Evolutionary conservation across 2,329 filamentous ascomycete species (phyloP), one percentile per base, ranked within the genome.

Genomic region (Aspergillus ochraceus): DNA sequence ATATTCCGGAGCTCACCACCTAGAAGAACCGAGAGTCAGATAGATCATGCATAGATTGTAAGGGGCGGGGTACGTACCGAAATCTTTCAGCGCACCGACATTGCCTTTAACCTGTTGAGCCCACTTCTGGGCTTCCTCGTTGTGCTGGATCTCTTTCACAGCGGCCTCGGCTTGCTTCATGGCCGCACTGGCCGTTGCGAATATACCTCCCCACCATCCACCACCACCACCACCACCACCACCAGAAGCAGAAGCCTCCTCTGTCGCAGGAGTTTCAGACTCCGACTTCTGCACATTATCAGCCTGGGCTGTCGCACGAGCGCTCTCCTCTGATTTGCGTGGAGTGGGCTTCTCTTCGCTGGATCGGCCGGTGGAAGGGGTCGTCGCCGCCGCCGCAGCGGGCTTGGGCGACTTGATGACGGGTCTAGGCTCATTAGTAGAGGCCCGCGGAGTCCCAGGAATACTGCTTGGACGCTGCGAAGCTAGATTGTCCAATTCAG

Each of bases 91-190:
- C 32, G 87, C 88, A 49, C 89, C 90, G 52, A 96, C 90, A 72
- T 97, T 97, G 60, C 92, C 93, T 71, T 89, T 89, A 57, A 98
- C 90, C 74, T 98, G 94, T 55, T 97, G 91, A 1, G 93, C 91
- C 92, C 94, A 99, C 75, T 91, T 90, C 80, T 94, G 93, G 54
- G 94, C 95, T 76, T 99, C 95, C 73, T 98, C 92, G 70, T 96
- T 97, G 73, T 95, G 89, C 75, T 97, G 91, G 52, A 99, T 93
- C 76, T 98, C 92, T 74, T 94, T 96, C 65, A 96, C 93, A 0
- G 93, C 90, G 8, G 89, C 91, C 77, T 97, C 93, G 51, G 95
- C 94, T 75, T 94, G 91, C 81, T 96, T 96, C 78, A 96, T 85
- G 36, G 83, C 83, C 53, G 83, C 82, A 56, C 81, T 86, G 45